Evolutionary conservation across 805 yeast genomes (phyloP).

Genomic region (Myxozyma vanderwaltii): DNA sequence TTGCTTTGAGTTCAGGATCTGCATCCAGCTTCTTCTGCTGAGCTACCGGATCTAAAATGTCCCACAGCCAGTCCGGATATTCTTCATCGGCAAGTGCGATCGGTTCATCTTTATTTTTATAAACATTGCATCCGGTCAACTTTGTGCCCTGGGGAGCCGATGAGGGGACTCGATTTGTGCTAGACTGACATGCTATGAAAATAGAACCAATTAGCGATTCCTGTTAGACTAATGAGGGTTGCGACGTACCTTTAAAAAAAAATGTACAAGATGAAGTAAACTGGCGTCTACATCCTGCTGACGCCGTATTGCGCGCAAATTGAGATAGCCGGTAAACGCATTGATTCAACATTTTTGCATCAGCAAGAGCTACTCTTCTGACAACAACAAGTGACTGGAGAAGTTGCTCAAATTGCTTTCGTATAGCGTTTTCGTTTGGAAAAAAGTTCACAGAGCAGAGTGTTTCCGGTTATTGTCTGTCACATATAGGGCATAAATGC

Average conservation of each 20-base stretch:
- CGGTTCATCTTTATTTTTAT: constrained; percentile 81
- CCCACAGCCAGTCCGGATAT: constrained; percentile 96
- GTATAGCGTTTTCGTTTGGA: no score
- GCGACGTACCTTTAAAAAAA: not conserved
- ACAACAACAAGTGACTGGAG: no score
- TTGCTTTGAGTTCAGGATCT: constrained; percentile 66
- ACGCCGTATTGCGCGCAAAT: not conserved
- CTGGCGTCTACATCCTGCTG: not conserved
- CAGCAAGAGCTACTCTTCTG: not conserved
- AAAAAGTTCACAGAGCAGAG: not conserved
- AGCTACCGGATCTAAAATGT: constrained; percentile 66
- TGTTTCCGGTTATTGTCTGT: not conserved
- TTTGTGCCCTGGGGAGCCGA: constrained; percentile 45
- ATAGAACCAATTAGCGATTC: not conserved
- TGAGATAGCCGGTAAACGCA: not conserved
- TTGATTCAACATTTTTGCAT: not conserved
- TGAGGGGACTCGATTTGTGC: not conserved
- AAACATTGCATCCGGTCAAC: constrained; percentile 72
- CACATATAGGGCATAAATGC: not conserved
- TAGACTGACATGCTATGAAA: not conserved
- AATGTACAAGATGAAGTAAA: not conserved
- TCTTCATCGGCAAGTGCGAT: constrained; percentile 84
- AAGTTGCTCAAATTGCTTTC: no score
- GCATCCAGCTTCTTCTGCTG: constrained; percentile 58
- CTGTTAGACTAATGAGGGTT: not conserved